These are phyloP conservation scores for Metschnikowia picachoensis DNA, from an alignment of 805 yeast genomes.

Conservation along the genomic window DNA sequence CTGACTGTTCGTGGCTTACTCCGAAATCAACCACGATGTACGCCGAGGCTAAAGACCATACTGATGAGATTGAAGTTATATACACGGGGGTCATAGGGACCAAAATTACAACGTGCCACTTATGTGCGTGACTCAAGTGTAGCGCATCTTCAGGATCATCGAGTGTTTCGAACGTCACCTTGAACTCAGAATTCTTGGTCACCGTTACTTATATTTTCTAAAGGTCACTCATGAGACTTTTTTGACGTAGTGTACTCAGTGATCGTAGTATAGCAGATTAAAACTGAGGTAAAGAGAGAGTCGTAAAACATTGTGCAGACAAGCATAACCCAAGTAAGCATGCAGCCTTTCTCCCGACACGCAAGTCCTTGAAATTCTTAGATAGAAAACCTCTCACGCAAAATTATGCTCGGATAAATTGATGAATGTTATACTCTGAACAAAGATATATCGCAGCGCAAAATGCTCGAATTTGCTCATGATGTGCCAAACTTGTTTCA, in stretches of 20 bases:
- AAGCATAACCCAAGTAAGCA: too few species aligned
- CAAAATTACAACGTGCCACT: conserved; percentile 25
- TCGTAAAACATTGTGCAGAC: too few species aligned
- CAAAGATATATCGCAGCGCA: background rate
- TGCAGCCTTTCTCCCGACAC: too few species aligned
- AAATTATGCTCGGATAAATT: too few species aligned
- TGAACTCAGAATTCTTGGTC: background rate
- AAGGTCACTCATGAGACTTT: background rate
- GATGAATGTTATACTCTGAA: background rate
- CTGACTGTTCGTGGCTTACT: conserved; percentile 23
- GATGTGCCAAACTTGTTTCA: too few species aligned
- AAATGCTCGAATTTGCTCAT: background rate
- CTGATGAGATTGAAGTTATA: conserved; percentile 27
- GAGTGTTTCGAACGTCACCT: conserved; percentile 22
- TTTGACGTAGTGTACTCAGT: too few species aligned
- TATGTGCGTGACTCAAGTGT: conserved; percentile 19
- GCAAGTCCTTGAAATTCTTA: too few species aligned
- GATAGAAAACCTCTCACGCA: too few species aligned
- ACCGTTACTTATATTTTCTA: background rate
- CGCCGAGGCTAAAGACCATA: conserved; percentile 27
- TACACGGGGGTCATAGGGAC: conserved; percentile 24
- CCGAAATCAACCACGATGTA: conserved; percentile 22
- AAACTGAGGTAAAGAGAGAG: too few species aligned
- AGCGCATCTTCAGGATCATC: conserved; percentile 28
- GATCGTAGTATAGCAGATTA: too few species aligned